Conservation (phyloP, 768 basidiomycete genomes). For the Clavulina sp. region DNA sequence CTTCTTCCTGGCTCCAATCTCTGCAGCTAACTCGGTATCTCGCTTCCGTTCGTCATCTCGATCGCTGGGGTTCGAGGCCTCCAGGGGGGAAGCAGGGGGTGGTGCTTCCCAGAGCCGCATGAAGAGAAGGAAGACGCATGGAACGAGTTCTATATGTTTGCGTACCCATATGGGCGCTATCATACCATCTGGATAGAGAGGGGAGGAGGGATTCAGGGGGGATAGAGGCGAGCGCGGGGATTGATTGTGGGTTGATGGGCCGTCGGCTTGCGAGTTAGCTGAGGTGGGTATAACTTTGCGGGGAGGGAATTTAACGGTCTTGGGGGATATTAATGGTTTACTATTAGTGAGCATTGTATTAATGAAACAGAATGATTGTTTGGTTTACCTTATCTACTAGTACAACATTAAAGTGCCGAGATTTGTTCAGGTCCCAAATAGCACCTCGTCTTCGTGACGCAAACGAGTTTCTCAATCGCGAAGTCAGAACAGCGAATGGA, state of each 20-base stretch:
- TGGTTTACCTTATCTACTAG: constrained; percentile 55
- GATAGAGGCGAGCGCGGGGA: constrained; percentile 76
- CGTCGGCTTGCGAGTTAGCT: constrained; percentile 23
- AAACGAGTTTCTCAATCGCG: constrained; percentile 53
- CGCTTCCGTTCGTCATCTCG: constrained; percentile 48
- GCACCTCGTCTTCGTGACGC: constrained; percentile 16
- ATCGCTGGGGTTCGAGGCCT: constrained; percentile 9
- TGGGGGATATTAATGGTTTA: too few species aligned
- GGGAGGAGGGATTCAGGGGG: constrained; percentile 73
- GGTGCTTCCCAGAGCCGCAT: constrained; percentile 55
- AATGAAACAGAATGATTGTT: constrained; percentile 1
- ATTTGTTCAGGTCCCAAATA: constrained; percentile 18
- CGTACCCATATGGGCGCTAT: constrained; percentile 97
- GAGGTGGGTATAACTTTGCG: constrained; percentile 46
- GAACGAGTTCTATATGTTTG: constrained; percentile 83
- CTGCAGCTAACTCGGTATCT: constrained; percentile 63
- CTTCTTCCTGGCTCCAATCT: constrained; percentile 67
- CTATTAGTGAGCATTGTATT: not conserved
- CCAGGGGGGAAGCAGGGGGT: constrained; percentile 30
- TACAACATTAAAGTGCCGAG: constrained; percentile 50
- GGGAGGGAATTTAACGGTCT: constrained; percentile 71
- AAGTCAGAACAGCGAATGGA: constrained; percentile 39
- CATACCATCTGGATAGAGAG: constrained; percentile 84
- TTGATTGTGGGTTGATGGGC: constrained; percentile 31
- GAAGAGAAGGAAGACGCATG: constrained; percentile 88